Percentiles rank a stretch among this genome's conserved stretches.
phyloP scores from a whole-genome alignment of 2,329 filamentous ascomycete genomes.

The Aspergillus pseudoviridinutans region DNA sequence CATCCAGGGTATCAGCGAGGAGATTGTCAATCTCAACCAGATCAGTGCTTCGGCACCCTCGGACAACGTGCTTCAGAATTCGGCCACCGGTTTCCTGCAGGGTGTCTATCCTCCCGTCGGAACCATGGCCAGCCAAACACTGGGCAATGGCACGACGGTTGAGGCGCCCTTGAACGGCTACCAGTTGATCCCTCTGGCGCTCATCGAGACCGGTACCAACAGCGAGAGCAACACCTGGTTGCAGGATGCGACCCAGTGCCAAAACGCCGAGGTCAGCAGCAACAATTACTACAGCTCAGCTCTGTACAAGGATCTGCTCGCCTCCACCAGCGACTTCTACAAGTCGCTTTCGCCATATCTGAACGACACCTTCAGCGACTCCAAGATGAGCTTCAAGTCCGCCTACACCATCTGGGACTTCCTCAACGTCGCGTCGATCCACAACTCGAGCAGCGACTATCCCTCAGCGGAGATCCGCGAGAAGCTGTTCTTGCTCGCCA shows the following conservation, averaged over 20 bases:
- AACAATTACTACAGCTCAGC: conserved; percentile 54
- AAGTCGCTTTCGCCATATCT: conserved; percentile 48
- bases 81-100: conserved; percentile 76
- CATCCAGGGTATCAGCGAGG: conserved; percentile 63
- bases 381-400: conserved; percentile 55
- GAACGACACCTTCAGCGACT: conserved; percentile 47
- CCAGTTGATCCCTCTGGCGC: conserved; percentile 74
- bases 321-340: conserved; percentile 54
- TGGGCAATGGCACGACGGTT: conserved; percentile 67
- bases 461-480: conserved; percentile 55
- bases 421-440: conserved; percentile 60
- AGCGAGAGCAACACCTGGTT: conserved; percentile 57
- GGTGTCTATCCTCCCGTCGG: conserved; percentile 79
- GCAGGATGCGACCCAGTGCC: conserved; percentile 54
- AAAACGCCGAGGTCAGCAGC: conserved; percentile 53
- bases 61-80: conserved; percentile 75
- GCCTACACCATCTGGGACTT: conserved; percentile 65
- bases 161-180: conserved; percentile 71
- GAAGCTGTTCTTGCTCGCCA: conserved; percentile 69
- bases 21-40: conserved; percentile 66
- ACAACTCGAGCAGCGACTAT: conserved; percentile 58
- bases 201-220: conserved; percentile 57
- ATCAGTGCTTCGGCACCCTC: conserved; percentile 67
- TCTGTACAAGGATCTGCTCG: conserved; percentile 47
- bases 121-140: conserved; percentile 51